Percentiles rank a stretch among this genome's conserved stretches.
Evolutionary conservation across 23 red algal genomes (phyloP).

Genomic region (Gracilariopsis chorda): DNA sequence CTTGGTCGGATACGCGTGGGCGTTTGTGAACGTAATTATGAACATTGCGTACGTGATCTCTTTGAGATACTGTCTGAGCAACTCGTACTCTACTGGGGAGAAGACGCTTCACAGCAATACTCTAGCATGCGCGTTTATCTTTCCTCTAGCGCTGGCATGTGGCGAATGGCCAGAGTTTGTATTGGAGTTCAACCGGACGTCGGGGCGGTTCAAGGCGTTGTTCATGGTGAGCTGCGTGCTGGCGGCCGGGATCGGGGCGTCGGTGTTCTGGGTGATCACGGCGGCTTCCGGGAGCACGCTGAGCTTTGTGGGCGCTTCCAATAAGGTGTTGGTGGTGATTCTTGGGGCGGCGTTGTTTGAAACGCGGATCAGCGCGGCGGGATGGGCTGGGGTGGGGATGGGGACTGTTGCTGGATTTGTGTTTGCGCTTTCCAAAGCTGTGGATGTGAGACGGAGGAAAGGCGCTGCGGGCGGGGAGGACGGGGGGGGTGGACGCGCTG

Average conservation of each 20-base stretch:
- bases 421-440: conserved; percentile 68
- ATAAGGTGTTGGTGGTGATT: conserved; percentile 88
- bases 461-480: too few relatives aligned
- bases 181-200: conserved; percentile 15
- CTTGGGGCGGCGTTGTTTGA: conserved; percentile 84
- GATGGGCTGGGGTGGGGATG: conserved; percentile 81
- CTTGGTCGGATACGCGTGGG: conserved; percentile 78
- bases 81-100: conserved; percentile 40
- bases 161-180: conserved; percentile 64
- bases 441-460: not conserved
- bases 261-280: conserved; percentile 78
- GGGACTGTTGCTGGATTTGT: conserved; percentile 64
- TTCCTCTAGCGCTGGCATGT: conserved; percentile 41
- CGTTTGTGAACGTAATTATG: conserved; percentile 60
- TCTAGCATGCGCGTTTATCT: conserved; percentile 59
- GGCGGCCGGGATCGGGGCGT: conserved; percentile 65
- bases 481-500: too few relatives aligned
- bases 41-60: conserved; percentile 82
- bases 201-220: conserved; percentile 36
- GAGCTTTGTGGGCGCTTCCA: conserved; percentile 78
- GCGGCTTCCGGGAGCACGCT: conserved; percentile 79
- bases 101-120: conserved; percentile 76
- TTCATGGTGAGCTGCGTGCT: conserved; percentile 72
- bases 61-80: conserved; percentile 50
- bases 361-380: conserved; percentile 45